These are phyloP conservation scores for Rhizophora apiculata DNA, from an alignment of 345 rosid species.

Conservation along the genomic window DNA sequence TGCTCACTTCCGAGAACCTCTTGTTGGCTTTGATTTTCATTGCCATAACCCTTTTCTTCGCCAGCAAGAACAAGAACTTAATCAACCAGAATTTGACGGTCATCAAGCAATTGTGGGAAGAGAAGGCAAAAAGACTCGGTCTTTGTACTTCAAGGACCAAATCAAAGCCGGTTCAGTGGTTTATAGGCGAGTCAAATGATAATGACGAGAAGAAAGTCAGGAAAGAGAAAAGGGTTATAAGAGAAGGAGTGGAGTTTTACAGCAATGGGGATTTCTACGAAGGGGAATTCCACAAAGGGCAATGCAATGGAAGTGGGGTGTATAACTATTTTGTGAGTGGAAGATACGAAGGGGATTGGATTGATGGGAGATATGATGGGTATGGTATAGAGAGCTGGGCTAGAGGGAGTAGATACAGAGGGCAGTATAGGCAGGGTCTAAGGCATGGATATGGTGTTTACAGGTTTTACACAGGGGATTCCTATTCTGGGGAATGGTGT, in stretches of 20 bases:
- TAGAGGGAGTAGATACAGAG: slow-evolving; percentile 86
- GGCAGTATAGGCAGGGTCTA: slow-evolving; percentile 72
- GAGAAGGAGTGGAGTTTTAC: slow-evolving; percentile 81
- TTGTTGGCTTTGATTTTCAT: slow-evolving; percentile 66
- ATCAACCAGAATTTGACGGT: slow-evolving; percentile 45
- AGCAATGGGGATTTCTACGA: slow-evolving; percentile 92
- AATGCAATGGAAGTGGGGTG: slow-evolving; percentile 90
- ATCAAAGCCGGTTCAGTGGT: slow-evolving; percentile 70
- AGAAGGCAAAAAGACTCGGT: slow-evolving; percentile 38
- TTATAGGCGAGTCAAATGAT: slow-evolving; percentile 54
- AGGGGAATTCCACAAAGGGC: slow-evolving; percentile 84
- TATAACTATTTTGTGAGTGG: slow-evolving; percentile 72
- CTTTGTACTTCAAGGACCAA: slow-evolving; percentile 34
- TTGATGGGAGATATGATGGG: slow-evolving; percentile 87
- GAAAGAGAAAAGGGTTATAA: slow-evolving; percentile 31
- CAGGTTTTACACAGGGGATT: slow-evolving; percentile 85
- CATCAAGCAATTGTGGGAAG: slow-evolving; percentile 48
- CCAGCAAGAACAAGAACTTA: slow-evolving; percentile 61
- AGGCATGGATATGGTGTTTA: slow-evolving; percentile 84
- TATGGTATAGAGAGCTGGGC: slow-evolving; percentile 93
- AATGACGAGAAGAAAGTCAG: slow-evolving; percentile 3
- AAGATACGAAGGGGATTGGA: slow-evolving; percentile 93
- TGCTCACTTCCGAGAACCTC: slow-evolving; percentile 73
- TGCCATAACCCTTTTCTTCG: slow-evolving; percentile 76
- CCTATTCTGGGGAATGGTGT: slow-evolving; percentile 85